A percentile compares a stretch with the other conserved stretches of the same genome.
Conservation (phyloP, 495 filamentous ascomycete species). For the Trichocladium antarcticum region DNA sequence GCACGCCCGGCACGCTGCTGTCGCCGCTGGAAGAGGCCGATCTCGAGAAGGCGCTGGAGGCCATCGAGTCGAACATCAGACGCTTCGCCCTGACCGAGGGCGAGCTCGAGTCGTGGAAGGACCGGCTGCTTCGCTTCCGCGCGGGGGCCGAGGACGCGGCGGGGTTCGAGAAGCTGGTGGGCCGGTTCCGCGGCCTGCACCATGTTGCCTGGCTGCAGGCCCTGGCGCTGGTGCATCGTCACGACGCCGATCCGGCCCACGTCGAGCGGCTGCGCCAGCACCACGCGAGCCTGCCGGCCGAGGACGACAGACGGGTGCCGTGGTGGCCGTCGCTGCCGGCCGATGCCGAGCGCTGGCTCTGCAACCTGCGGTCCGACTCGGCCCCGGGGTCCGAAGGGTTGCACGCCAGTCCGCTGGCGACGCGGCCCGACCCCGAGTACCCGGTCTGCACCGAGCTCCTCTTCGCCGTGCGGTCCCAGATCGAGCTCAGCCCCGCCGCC, state of each 20-base stretch:
- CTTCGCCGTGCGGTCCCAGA: constrained; percentile 27
- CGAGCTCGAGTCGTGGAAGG: constrained; percentile 10
- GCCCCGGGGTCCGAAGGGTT: neutral
- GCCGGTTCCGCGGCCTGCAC: constrained; percentile 2
- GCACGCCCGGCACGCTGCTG: constrained; percentile 4
- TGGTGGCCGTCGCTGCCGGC: constrained; percentile 11
- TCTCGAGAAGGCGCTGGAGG: constrained; percentile 4
- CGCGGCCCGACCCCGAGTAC: constrained; percentile 19
- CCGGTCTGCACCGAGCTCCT: constrained; percentile 26
- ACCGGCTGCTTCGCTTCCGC: neutral
- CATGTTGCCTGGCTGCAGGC: constrained; percentile 10
- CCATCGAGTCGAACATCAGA: constrained; percentile 8
- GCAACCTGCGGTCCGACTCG: constrained; percentile 8
- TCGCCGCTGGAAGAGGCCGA: constrained; percentile 9
- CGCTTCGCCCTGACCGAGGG: constrained; percentile 5
- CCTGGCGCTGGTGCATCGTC: constrained; percentile 8
- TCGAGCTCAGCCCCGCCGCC: constrained; percentile 16
- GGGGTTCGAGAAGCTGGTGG: neutral
- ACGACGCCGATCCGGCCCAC: constrained; percentile 4
- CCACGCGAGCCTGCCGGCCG: constrained; percentile 2
- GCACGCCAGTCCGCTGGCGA: constrained; percentile 17
- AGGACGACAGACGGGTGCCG: neutral
- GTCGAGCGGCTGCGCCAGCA: constrained; percentile 14
- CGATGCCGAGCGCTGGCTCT: constrained; percentile 17
- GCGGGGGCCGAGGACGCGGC: neutral